Conservation (phyloP, 2,329 filamentous ascomycete genomes). For the Scytalidium lignicola region DNA sequence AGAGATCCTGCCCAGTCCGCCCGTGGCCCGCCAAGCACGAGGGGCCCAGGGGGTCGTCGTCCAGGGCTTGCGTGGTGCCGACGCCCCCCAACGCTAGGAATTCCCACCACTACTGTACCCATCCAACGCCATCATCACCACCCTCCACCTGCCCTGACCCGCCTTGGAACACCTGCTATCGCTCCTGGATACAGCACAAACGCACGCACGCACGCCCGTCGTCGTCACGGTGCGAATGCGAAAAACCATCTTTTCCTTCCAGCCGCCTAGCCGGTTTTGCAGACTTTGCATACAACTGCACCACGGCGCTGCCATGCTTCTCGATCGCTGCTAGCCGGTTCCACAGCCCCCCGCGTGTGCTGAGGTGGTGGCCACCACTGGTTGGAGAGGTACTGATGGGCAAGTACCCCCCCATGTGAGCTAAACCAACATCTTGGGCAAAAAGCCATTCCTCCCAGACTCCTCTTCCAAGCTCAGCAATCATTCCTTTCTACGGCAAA, state of each 20-base stretch:
- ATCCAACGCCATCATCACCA: too few relatives aligned
- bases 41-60: too few relatives aligned
- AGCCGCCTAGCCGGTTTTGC: too few relatives aligned
- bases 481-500: neutral
- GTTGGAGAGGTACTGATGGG: neutral
- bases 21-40: too few relatives aligned
- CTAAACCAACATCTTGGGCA: neutral
- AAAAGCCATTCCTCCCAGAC: neutral
- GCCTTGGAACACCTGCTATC: neutral
- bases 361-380: neutral
- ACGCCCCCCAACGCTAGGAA: too few relatives aligned
- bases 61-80: too few relatives aligned
- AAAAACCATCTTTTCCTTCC: neutral
- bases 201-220: too few relatives aligned
- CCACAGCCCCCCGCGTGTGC: neutral
- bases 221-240: neutral
- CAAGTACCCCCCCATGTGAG: neutral
- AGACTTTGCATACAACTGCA: too few relatives aligned
- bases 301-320: neutral
- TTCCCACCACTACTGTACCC: too few relatives aligned
- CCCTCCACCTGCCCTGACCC: neutral
- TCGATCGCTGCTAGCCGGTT: neutral
- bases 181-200: too few relatives aligned
- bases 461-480: neutral
- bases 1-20: too few relatives aligned